Conservation (phyloP, 1,284 basidiomycete genomes). For the Ganoderma meredithae region DNA sequence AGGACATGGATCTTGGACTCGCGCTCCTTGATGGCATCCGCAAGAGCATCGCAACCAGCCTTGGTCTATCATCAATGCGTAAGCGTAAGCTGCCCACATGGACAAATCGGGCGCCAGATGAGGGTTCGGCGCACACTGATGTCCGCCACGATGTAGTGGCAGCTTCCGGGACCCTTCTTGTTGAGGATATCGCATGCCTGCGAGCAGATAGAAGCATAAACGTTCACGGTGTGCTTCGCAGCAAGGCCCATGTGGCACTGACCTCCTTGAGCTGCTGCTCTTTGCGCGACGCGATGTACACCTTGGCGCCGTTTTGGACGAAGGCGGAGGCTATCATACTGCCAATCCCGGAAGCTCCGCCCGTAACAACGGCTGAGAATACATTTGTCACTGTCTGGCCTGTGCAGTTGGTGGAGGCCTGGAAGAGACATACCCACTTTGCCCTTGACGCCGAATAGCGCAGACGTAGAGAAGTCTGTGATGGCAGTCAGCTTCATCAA, state of each 20-base stretch:
- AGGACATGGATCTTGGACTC: conserved; percentile 80
- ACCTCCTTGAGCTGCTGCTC: conserved; percentile 81
- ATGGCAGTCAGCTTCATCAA: background rate
- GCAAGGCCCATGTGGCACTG: conserved; percentile 20
- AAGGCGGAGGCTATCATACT: conserved; percentile 84
- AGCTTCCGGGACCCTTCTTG: conserved; percentile 62
- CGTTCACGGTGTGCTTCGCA: background rate
- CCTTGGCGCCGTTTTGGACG: conserved; percentile 66
- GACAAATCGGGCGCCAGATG: background rate
- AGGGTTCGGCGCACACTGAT: conserved; percentile 61
- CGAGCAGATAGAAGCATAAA: background rate
- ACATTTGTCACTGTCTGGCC: conserved; percentile 9
- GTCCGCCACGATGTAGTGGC: conserved; percentile 78
- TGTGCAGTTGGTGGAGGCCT: conserved; percentile 1
- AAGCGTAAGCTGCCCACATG: background rate
- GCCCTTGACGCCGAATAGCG: conserved; percentile 77
- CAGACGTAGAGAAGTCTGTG: conserved; percentile 62
- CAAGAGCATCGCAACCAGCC: conserved; percentile 82
- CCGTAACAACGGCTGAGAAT: conserved; percentile 75
- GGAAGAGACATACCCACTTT: conserved; percentile 67
- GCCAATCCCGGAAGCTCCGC: conserved; percentile 81
- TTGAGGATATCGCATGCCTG: conserved; percentile 70
- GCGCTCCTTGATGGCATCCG: conserved; percentile 69
- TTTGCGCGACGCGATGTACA: conserved; percentile 88
- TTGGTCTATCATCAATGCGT: conserved; percentile 56